A percentile compares a stretch with the other conserved stretches of the same genome.
phyloP scores from a whole-genome alignment of 768 basidiomycete genomes.

The Boletus reticuloceps region DNA sequence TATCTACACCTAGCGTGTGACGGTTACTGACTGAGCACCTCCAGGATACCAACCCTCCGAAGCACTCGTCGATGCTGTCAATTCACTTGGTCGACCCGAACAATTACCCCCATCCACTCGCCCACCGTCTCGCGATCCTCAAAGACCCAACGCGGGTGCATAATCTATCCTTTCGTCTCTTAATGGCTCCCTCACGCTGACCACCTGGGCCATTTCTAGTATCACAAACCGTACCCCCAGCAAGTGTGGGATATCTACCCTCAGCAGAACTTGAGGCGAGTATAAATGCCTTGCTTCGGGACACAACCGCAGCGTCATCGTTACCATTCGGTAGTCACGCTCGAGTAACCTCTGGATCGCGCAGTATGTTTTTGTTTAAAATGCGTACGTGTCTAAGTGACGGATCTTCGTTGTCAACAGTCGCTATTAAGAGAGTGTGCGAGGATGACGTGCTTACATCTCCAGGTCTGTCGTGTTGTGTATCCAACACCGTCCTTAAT shows the following conservation, averaged over 20 bases:
- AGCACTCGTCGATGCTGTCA: slow-evolving; percentile 14
- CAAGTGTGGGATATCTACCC: slow-evolving; percentile 7
- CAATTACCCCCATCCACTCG: not conserved
- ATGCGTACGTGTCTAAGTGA: not conserved
- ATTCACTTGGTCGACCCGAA: not conserved
- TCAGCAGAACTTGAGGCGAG: slow-evolving; percentile 2
- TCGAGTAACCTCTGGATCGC: not conserved
- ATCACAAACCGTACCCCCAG: not conserved
- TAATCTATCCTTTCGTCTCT: not conserved
- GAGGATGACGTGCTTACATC: slow-evolving; percentile 5
- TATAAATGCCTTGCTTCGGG: not conserved
- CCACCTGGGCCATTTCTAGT: not conserved
- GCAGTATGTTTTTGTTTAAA: not conserved
- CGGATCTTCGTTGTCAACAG: not conserved
- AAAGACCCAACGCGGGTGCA: not conserved
- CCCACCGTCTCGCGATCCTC: not conserved
- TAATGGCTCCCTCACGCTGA: not conserved
- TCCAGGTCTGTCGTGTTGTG: not conserved
- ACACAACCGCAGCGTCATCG: not conserved
- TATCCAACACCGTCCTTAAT: not conserved
- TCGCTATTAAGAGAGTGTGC: slow-evolving; percentile 7
- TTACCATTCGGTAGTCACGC: not conserved
- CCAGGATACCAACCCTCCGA: slow-evolving; percentile 14
- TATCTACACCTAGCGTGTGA: not conserved
- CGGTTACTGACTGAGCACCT: not conserved